phyloP scores from a whole-genome alignment of 257 asterid species.

The Prunella vulgaris region DNA sequence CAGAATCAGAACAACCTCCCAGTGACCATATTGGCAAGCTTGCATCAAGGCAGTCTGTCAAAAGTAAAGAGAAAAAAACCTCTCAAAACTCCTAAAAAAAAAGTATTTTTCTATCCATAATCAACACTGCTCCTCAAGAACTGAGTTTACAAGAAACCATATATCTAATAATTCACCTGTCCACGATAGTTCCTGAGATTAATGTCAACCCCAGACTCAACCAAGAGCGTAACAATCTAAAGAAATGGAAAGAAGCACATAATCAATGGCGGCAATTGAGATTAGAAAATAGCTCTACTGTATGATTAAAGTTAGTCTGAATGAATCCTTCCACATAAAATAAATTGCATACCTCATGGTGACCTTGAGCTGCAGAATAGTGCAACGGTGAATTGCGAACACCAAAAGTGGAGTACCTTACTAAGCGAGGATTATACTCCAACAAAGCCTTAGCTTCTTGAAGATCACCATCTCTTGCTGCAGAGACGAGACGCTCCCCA shows the following conservation, averaged over 20 bases:
- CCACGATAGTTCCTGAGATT: constrained; percentile 83
- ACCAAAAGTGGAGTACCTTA: constrained; percentile 82
- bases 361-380: constrained; percentile 91
- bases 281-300: constrained; percentile 4
- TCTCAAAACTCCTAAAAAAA: background rate
- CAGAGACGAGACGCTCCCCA: constrained; percentile 81
- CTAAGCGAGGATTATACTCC: constrained; percentile 86
- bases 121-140: background rate
- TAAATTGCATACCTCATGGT: constrained; percentile 61
- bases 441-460: constrained; percentile 93
- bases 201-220: constrained; percentile 80
- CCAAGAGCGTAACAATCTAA: constrained; percentile 77
- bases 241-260: background rate
- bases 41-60: constrained; percentile 91
- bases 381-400: constrained; percentile 91
- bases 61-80: constrained; percentile 1
- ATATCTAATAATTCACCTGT: constrained; percentile 43
- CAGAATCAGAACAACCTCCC: constrained; percentile 92
- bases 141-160: background rate
- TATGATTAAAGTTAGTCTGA: background rate
- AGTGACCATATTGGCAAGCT: constrained; percentile 90
- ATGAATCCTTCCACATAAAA: background rate
- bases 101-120: background rate
- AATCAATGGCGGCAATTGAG: background rate
- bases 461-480: constrained; percentile 93